Percentiles rank a stretch among this genome's conserved stretches.
These are phyloP conservation scores for Candida wancherniae DNA, from an alignment of 805 yeast species.

Conservation along the genomic window DNA sequence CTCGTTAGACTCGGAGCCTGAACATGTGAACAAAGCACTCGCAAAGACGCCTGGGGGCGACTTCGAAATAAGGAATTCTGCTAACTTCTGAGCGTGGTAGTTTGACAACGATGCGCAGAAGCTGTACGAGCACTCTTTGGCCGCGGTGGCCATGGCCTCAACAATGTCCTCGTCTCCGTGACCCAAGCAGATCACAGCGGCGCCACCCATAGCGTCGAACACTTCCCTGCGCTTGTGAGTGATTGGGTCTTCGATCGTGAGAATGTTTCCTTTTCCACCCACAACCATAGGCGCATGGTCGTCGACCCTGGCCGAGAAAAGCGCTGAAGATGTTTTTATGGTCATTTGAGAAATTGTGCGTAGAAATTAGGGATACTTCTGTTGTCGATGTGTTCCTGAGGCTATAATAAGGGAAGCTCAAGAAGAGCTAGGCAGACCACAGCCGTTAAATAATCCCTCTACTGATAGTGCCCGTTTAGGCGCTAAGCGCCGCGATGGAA, in stretches of 20 bases:
- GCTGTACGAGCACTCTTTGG: constrained; percentile 11
- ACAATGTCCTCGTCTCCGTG: constrained; percentile 15
- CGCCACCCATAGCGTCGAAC: constrained; percentile 17
- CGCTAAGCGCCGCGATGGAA: no score
- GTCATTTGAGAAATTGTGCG: no score
- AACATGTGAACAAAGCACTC: constrained; percentile 15
- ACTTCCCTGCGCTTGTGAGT: constrained; percentile 10
- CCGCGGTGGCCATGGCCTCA: constrained; percentile 13
- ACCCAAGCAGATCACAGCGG: constrained; percentile 16
- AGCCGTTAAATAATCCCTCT: no score
- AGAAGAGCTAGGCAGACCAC: no score
- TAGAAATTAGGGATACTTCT: no score
- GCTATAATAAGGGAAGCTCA: no score
- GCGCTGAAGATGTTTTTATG: constrained; percentile 10
- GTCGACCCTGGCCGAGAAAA: constrained; percentile 14
- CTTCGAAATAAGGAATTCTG: constrained; percentile 13
- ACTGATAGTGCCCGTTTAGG: no score
- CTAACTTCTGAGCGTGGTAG: constrained; percentile 13
- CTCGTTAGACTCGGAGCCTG: constrained; percentile 17
- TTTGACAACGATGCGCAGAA: constrained; percentile 14
- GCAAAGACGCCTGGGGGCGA: constrained; percentile 15
- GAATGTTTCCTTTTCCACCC: constrained; percentile 13
- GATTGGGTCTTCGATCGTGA: constrained; percentile 12
- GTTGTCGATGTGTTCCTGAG: no score
- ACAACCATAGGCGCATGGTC: constrained; percentile 16